Conservation (phyloP, 2,329 filamentous ascomycete genomes). For the Diaporthe ampelina region DNA sequence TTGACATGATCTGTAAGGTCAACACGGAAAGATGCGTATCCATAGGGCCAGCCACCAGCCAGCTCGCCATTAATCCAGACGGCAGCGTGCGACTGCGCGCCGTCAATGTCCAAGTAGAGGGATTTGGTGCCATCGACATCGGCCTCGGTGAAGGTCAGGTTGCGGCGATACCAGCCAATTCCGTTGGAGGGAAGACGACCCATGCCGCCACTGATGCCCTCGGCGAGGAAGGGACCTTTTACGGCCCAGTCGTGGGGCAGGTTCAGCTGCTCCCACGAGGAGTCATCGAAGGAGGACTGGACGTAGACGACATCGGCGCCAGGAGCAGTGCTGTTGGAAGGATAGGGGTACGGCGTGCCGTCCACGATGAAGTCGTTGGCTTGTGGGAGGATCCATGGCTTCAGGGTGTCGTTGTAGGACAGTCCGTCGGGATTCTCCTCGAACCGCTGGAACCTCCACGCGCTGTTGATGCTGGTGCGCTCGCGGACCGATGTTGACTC, state of each 20-base stretch:
- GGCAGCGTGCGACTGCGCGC: slow-evolving; percentile 64
- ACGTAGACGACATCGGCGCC: slow-evolving; percentile 14
- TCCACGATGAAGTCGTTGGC: slow-evolving; percentile 29
- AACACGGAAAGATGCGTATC: slow-evolving; percentile 65
- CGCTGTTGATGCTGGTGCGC: slow-evolving; percentile 27
- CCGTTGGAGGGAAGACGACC: slow-evolving; percentile 63
- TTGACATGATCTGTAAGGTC: slow-evolving; percentile 60
- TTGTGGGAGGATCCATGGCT: slow-evolving; percentile 30
- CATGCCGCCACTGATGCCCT: slow-evolving; percentile 55
- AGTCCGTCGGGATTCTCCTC: slow-evolving; percentile 17
- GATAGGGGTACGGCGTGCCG: slow-evolving; percentile 2
- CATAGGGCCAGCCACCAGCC: slow-evolving; percentile 66
- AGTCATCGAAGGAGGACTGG: slow-evolving; percentile 51
- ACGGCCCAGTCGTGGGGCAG: slow-evolving; percentile 66
- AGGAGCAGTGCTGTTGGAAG: slow-evolving; percentile 3
- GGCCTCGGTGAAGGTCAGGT: slow-evolving; percentile 48
- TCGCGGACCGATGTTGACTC: slow-evolving; percentile 25
- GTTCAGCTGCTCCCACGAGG: slow-evolving; percentile 55
- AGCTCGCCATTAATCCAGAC: slow-evolving; percentile 65
- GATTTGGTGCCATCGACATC: slow-evolving; percentile 52
- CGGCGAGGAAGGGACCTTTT: slow-evolving; percentile 57
- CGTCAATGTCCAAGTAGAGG: slow-evolving; percentile 63
- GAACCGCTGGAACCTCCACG: slow-evolving; percentile 28
- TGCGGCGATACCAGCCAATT: slow-evolving; percentile 66
- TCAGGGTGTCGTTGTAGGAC: slow-evolving; percentile 24